These are phyloP conservation scores for Herpetomonas muscarum DNA, from an alignment of 208 protist genomes.

Conservation along the genomic window DNA sequence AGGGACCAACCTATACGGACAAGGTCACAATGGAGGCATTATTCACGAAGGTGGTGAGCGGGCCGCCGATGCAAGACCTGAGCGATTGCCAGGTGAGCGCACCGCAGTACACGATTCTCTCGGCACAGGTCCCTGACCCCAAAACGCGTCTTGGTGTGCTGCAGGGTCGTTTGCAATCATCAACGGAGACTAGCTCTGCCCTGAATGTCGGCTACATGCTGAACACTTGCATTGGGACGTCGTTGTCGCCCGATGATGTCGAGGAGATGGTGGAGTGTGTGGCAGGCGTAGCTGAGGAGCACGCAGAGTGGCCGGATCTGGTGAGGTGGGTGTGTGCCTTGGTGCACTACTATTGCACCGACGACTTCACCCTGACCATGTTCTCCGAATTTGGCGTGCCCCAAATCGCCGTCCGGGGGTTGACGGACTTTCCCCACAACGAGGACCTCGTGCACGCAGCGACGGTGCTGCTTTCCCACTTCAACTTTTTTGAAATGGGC, in stretches of 20 bases:
- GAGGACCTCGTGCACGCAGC: constrained; percentile 48
- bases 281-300: constrained; percentile 40
- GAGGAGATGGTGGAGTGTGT: constrained; percentile 77
- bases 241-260: constrained; percentile 64
- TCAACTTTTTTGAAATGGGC: constrained; percentile 81
- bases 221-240: constrained; percentile 57
- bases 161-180: constrained; percentile 55
- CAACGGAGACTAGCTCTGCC: constrained; percentile 65
- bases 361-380: constrained; percentile 82
- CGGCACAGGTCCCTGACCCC: constrained; percentile 52
- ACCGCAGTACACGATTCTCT: constrained; percentile 82
- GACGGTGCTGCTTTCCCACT: constrained; percentile 71
- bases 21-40: constrained; percentile 65
- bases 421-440: constrained; percentile 54
- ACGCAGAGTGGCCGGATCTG: constrained; percentile 70
- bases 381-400: constrained; percentile 84
- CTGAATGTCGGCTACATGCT: constrained; percentile 68
- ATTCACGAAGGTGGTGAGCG: constrained; percentile 61
- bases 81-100: constrained; percentile 21
- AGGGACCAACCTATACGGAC: no score
- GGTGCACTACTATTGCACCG: constrained; percentile 88
- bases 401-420: constrained; percentile 55
- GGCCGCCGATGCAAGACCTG: constrained; percentile 57
- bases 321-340: constrained; percentile 77
- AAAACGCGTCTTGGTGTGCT: constrained; percentile 59